phyloP scores from a whole-genome alignment of 257 asterid species.

The Solanum chaucha region DNA sequence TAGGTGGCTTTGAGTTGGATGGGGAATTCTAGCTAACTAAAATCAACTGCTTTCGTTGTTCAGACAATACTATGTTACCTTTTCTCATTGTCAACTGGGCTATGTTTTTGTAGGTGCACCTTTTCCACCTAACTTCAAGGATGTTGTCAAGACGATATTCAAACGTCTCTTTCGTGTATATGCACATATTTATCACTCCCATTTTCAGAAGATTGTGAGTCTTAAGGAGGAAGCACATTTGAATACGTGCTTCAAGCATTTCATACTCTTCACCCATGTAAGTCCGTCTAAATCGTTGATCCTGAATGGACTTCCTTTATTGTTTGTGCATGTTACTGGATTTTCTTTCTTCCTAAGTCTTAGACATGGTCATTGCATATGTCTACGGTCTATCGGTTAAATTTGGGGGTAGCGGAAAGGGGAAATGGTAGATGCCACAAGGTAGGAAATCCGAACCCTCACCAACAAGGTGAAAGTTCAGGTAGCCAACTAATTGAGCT shows the following conservation, averaged over 20 bases:
- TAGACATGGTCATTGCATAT: neutral
- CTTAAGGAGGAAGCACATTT: slow-evolving; percentile 82
- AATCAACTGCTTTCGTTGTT: neutral
- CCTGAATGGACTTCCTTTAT: neutral
- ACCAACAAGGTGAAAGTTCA: neutral
- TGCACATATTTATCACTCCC: slow-evolving; percentile 77
- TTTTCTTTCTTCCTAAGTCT: neutral
- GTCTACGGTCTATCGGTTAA: neutral
- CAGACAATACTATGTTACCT: neutral
- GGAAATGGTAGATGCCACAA: neutral
- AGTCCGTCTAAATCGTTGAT: slow-evolving; percentile 11
- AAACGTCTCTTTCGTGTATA: slow-evolving; percentile 78
- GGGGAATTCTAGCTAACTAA: neutral
- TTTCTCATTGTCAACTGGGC: neutral
- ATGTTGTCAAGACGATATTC: slow-evolving; percentile 70
- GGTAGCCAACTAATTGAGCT: neutral
- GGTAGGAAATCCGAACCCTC: neutral
- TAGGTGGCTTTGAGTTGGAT: neutral
- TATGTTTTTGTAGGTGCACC: slow-evolving; percentile 45
- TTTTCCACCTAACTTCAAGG: slow-evolving; percentile 66
- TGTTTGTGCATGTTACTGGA: neutral
- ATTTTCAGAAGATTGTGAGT: slow-evolving; percentile 64
- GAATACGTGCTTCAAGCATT: slow-evolving; percentile 82
- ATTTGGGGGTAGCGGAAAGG: neutral
- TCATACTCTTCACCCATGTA: slow-evolving; percentile 60